Evolutionary conservation across 2,329 filamentous ascomycete species (phyloP).

Genomic region (Paraphoma chrysanthemicola): DNA sequence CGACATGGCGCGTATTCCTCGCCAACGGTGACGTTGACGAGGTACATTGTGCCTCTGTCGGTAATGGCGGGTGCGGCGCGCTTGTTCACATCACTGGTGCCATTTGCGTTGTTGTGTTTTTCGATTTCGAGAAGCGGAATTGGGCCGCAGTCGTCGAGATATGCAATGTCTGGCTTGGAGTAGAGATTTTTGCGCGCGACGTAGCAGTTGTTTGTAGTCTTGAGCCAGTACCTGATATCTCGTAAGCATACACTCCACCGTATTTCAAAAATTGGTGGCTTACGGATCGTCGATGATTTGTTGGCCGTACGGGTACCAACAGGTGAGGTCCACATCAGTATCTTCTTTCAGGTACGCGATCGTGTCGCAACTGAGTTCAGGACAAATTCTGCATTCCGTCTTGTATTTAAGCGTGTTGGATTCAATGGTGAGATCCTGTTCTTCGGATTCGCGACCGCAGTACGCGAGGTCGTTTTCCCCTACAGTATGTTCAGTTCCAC

Average conservation of each 20-base stretch:
- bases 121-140: slow-evolving; percentile 32
- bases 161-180: slow-evolving; percentile 27
- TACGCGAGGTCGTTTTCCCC: slow-evolving; percentile 32
- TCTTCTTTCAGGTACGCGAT: slow-evolving; percentile 32
- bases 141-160: slow-evolving; percentile 38
- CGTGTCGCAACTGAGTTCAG: slow-evolving; percentile 26
- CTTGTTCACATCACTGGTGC: slow-evolving; percentile 26
- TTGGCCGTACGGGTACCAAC: slow-evolving; percentile 33
- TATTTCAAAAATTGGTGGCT: background rate
- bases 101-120: slow-evolving; percentile 31
- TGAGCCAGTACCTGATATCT: slow-evolving; percentile 30
- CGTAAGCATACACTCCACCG: background rate
- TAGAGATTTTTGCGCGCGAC: slow-evolving; percentile 34
- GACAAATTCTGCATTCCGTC: slow-evolving; percentile 36
- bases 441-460: slow-evolving; percentile 33
- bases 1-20: slow-evolving; percentile 37
- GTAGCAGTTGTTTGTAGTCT: slow-evolving; percentile 43
- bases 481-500: background rate
- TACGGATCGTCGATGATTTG: slow-evolving; percentile 38
- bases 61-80: slow-evolving; percentile 1
- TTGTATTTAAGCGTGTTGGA: slow-evolving; percentile 35
- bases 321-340: slow-evolving; percentile 36
- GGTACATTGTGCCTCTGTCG: slow-evolving; percentile 18
- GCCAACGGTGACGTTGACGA: slow-evolving; percentile 39
- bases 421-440: slow-evolving; percentile 29